Evolutionary conservation across 2,329 filamentous ascomycete genomes (phyloP).

Genomic region (Apiospora pterosperma): DNA sequence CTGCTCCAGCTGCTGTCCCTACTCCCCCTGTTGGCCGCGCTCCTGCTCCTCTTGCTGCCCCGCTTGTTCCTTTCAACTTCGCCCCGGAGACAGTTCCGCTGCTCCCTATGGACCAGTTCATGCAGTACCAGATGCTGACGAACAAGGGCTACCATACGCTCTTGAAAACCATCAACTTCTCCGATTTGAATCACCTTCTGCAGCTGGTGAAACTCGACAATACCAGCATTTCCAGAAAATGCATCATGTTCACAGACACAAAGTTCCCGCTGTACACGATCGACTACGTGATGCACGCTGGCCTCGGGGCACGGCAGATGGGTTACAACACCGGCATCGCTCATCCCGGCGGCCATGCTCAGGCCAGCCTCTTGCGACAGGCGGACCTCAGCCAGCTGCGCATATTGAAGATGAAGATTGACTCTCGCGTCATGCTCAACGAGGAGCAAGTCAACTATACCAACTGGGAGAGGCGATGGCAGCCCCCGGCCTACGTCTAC

Average conservation of each 20-base stretch:
- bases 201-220: neutral
- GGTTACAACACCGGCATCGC: neutral
- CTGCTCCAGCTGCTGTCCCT: neutral
- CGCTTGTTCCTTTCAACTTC: neutral
- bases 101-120: neutral
- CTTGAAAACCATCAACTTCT: neutral
- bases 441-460: neutral
- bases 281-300: neutral
- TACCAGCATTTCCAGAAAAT: neutral
- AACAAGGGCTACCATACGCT: neutral
- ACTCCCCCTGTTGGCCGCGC: no score
- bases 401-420: neutral
- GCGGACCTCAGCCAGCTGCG: neutral
- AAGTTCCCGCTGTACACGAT: neutral
- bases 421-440: neutral
- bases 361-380: neutral
- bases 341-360: no score
- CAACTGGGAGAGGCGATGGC: neutral
- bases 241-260: neutral
- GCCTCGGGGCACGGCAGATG: neutral
- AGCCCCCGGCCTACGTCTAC: neutral
- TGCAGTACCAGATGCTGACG: neutral
- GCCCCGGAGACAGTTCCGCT: neutral
- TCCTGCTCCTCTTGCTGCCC: neutral
- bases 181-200: neutral